Base-by-base conservation (phyloP, 1,284 basidiomycete species). In the Crocinoboletus sp. region DNA sequence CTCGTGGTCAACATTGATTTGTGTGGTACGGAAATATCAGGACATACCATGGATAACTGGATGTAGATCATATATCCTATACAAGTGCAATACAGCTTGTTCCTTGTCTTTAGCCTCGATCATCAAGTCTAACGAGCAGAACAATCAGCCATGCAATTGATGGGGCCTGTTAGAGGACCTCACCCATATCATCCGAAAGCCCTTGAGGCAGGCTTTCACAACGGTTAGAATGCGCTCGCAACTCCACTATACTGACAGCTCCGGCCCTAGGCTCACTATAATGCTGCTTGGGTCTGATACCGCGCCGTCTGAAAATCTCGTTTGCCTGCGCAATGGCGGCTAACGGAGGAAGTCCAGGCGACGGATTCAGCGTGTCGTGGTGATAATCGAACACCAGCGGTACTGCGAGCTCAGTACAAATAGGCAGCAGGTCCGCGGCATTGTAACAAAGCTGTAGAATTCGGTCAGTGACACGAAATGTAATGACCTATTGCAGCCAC, bases 31-130 rank as follows among this genome's bases (percentile, higher is more conserved):
- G 13, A 39, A 23, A 22, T n/a, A 23, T 12, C 20, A 29, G 29
- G 22, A 37, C 64, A 29, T 46, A 77, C 77, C 82, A 53, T 82
- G 70, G 16, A 74, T 75, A 22, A 90, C 84, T 10, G 79, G 74
- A 40, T 80, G 69, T 6, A 94, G 64, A 34, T 69, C 70, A 58
- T 95, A 94, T 35, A 89, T 82, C 50, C 91, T 69, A 59, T 89
- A 84, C 30, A 95, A 63, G 52, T 94, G 81, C 43, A 96, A 76
- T 6, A 96, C 92, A 6, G 91, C 92, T 63, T 95, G 93, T 65
- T 95, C 93, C 68, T 94, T 92, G 63, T 90, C 88, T 63, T 93
- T 91, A 7, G 87, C 87, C 68, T 96, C 93, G 50, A 96, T 90
- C 92, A 95, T 95, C 52, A 95, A 63, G 65, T 95, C 91, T 80